Evolutionary conservation across 352 stramenopile species (phyloP).

Genomic region (Globisporangium spiculum): DNA sequence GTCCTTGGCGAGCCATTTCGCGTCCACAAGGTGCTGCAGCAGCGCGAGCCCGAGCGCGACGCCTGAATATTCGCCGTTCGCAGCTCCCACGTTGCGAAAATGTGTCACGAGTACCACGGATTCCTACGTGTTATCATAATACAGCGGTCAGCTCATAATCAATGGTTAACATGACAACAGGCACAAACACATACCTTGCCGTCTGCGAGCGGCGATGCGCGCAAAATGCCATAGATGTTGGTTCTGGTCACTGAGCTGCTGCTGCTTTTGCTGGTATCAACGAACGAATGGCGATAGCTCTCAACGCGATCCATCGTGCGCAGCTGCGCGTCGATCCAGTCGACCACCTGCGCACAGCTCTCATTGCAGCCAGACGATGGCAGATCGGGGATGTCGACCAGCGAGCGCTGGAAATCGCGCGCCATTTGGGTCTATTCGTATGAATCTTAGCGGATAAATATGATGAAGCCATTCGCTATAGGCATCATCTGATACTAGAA

Average conservation of each 20-base stretch:
- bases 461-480: not conserved
- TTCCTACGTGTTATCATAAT: slow-evolving; percentile 21
- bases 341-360: slow-evolving; percentile 45
- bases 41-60: slow-evolving; percentile 57
- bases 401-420: slow-evolving; percentile 31
- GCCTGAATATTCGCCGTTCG: slow-evolving; percentile 46
- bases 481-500: not conserved
- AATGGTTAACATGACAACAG: slow-evolving; percentile 6
- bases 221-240: slow-evolving; percentile 81
- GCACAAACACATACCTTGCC: slow-evolving; percentile 42
- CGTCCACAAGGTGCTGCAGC: slow-evolving; percentile 52
- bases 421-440: slow-evolving; percentile 6
- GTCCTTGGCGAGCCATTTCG: slow-evolving; percentile 82
- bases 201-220: slow-evolving; percentile 67
- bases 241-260: slow-evolving; percentile 26
- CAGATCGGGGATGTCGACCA: slow-evolving; percentile 36
- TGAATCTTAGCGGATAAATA: not conserved
- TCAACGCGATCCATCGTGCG: slow-evolving; percentile 53
- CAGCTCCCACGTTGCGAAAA: slow-evolving; percentile 51
- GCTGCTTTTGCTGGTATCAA: slow-evolving; percentile 5
- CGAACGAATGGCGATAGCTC: slow-evolving; percentile 54
- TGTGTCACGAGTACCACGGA: slow-evolving; percentile 71
- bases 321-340: slow-evolving; percentile 65
- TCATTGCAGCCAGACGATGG: slow-evolving; percentile 31
- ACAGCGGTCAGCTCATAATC: not conserved